Evolutionary conservation across 2,329 filamentous ascomycete genomes (phyloP), one percentile per base, ranked within the genome.

Genomic region (Penicillium sp.): DNA sequence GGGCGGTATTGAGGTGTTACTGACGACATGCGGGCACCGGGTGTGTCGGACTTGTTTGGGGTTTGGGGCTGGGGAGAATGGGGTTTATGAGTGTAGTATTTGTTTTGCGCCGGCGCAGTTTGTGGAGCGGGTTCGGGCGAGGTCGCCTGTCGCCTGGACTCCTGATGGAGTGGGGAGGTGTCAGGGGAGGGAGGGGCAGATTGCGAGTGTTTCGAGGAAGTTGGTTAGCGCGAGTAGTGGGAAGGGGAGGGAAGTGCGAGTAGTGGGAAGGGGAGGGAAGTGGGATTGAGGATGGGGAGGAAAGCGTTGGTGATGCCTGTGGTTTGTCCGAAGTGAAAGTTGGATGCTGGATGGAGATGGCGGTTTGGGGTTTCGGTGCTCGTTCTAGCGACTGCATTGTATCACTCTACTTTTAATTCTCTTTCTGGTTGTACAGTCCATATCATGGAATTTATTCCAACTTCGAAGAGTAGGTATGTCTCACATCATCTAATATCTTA

Each of bases 1-100:
- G 1, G 25, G 38, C 4, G 51, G 35, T 2, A 50, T 54, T 1
- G 64, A 68, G 17, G 59, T 68, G 5, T 28, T 68, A 6, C 28
- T 69, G 11, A 68, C 66, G 1, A 66, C 57, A 38, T 69, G 67
- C 31, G 67, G 66, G 4, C 67, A 69, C 47, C 57, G 64, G 7
- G 64, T 69, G 20, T 69, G 67, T 45, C 48, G 31, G 43, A 67
- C 60, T 42, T 69, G 67, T 66, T 56, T 68, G 38, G 25, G 22
- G 2, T 69, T 62, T 54, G 66, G 57, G 4, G 8, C 52, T 15
- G 55, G 59, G 49, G 61, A 4, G 15, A 7, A 58, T 17, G 65
- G 59, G 4, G 53, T 54, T 4, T 68, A 68, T 56, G 64, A 66
- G 48, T 69, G 67, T 51, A 62, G 59, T 49, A 68, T 69, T 31